Percentiles rank a stretch among this genome's conserved stretches.
Conservation (phyloP, 768 basidiomycete species). For the Collybiopsis confluens region DNA sequence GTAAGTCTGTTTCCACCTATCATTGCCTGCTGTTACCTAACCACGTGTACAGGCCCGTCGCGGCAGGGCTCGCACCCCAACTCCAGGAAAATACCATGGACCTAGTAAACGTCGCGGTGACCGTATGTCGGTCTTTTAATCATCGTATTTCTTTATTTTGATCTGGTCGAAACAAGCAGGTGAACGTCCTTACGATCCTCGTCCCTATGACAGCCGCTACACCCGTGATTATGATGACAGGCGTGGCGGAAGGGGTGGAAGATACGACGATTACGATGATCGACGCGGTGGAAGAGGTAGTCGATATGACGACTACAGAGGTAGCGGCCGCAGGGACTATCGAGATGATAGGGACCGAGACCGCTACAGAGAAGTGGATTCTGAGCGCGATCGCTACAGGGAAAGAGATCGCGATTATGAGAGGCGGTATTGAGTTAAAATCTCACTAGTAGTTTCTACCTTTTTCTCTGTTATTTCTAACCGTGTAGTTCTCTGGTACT, state of each 20-base stretch:
- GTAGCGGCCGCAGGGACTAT: constrained; percentile 21
- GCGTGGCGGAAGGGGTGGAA: constrained; percentile 34
- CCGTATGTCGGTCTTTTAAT: constrained; percentile 26
- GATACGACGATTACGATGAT: constrained; percentile 30
- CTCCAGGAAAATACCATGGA: constrained; percentile 92
- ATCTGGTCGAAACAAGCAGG: constrained; percentile 46
- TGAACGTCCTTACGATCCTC: constrained; percentile 87
- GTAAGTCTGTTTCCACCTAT: constrained; percentile 29
- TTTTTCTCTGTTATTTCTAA: too few species aligned
- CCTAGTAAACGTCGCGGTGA: constrained; percentile 79
- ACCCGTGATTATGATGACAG: constrained; percentile 22
- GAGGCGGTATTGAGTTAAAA: neutral
- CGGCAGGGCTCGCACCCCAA: constrained; percentile 86
- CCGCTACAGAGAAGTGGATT: constrained; percentile 17
- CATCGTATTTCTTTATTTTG: neutral
- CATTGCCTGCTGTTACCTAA: neutral
- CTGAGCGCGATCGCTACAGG: constrained; percentile 19
- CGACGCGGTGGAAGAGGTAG: constrained; percentile 19
- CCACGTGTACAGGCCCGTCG: constrained; percentile 62
- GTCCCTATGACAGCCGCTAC: constrained; percentile 68
- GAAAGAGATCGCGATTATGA: constrained; percentile 3
- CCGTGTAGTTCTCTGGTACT: too few species aligned
- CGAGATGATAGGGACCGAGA: constrained; percentile 15
- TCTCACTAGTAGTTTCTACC: too few species aligned
- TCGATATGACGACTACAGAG: constrained; percentile 16